Base-by-base conservation (phyloP, 352 stramenopile species). In the Globisporangium lucens region DNA sequence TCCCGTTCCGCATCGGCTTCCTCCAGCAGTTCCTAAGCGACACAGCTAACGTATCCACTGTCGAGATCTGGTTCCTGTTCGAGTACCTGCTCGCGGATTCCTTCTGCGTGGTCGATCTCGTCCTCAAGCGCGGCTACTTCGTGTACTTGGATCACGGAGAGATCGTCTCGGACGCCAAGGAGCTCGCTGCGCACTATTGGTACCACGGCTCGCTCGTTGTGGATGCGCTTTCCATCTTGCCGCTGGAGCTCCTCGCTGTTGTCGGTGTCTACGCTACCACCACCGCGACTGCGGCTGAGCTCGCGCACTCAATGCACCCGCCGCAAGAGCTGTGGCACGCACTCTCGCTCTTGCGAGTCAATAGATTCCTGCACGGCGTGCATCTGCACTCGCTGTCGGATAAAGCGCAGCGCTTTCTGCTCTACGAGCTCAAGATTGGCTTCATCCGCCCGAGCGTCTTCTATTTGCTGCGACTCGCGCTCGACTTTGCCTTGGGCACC, bases 1-100 rank as follows among this genome's bases (percentile, higher is more conserved):
- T 89, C 4, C 84, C 84, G 15, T 80, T 90, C 47, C 84, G 85
- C n/a, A 71, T 83, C 24, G 69, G 75, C 2, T 92, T 92, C 59
- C 67, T 90, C 43, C 72, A 86, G 61, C 72, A 77, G 10, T 65
- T 78, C 65, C 66, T 90, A 51, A 84, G 80, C 33, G 66, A 79
- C 30, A 61, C 63, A 0, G 55, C 33, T 1, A 72, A 79, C 43
- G 59, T 69, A 30, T 7, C 36, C 1, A 9, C 75, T 1, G 68
- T 92, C 24, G 52, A 75, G 29, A 1, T 69, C 0, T 87, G 74
- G 70, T 89, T 88, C 53, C 59, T 65, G 1, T 3, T 85, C 22
- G 86, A 94, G 64, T 89, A 86, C 64, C 13, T 82, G 30, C 30
- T 89, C 46, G 65, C 72, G 0, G 84, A 94, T 56, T 12, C 70